Percentiles rank a stretch among this genome's conserved stretches.
Evolutionary conservation across 345 rosid genomes (phyloP).

Genomic region (Turnera subulata): DNA sequence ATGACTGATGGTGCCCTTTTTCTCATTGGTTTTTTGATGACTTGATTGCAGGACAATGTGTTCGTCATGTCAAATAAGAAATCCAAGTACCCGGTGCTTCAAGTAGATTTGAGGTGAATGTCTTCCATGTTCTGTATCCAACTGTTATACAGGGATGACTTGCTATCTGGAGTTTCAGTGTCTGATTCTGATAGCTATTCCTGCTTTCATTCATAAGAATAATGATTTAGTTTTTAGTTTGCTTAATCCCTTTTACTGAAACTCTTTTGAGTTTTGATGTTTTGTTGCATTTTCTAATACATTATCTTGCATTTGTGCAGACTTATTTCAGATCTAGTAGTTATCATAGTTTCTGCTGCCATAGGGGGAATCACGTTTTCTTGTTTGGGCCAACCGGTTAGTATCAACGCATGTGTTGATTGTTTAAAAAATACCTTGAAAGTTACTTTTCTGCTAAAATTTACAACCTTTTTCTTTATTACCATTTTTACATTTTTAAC

Average conservation of each 20-base stretch:
- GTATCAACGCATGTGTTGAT: conserved; percentile 28
- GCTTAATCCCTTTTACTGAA: too few relatives aligned
- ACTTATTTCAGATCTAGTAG: conserved; percentile 94
- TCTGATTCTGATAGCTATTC: conserved; percentile 14
- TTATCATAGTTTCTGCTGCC: conserved; percentile 95
- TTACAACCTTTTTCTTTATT: too few relatives aligned
- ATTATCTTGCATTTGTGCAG: conserved; percentile 37
- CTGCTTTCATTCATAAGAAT: not conserved
- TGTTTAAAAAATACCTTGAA: conserved; percentile 7
- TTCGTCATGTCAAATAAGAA: conserved; percentile 98
- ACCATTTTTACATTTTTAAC: not conserved
- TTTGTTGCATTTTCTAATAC: conserved; percentile 16
- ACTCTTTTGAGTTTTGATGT: not conserved
- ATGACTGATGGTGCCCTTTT: not conserved
- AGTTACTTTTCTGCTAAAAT: not conserved
- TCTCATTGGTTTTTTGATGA: conserved; percentile 3
- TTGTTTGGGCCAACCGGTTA: conserved; percentile 95
- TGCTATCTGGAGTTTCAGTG: conserved; percentile 3
- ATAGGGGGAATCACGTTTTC: conserved; percentile 95
- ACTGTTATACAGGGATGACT: conserved; percentile 2
- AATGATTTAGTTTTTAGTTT: too few relatives aligned
- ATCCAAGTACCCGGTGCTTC: conserved; percentile 95
- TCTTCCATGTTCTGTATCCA: conserved; percentile 1
- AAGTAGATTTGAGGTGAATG: conserved; percentile 90
- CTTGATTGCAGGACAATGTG: conserved; percentile 67